Evolutionary conservation across 2,329 filamentous ascomycete species (phyloP), one percentile per base, ranked within the genome.

Genomic region (Stylonectria norvegica): DNA sequence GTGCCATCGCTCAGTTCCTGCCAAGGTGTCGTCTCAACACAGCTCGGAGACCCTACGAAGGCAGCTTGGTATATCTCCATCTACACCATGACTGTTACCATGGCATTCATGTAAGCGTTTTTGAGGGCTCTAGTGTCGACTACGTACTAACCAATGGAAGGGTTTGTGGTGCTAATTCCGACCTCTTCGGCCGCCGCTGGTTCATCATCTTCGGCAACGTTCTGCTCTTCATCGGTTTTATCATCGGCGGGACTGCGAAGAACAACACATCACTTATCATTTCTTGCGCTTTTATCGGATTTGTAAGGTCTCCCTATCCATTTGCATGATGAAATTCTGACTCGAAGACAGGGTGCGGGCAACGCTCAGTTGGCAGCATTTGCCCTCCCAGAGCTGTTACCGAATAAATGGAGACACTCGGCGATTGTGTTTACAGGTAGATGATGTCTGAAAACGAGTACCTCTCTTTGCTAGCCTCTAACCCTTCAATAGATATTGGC

Each of bases 381-480:
- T 50, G 68, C 66, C 6, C 62, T 73, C 6, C 67, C 69, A 5
- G 69, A 72, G 45, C 62, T 74, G 16, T 60, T 74, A 2, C 69
- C 69, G 1, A 72, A 72, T 55, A 73, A 72, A 50, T 72, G 68
- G 67, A 55, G 69, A 38, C 67, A 72, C 47, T 67, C 65, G 20
- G 65, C 62, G 23, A 64, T 71, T 39, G 64, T 67, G 2, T 56
- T 73, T 31, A 68, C 68, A 4, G 44, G 47, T 34, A 29, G 14
- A 22, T 27, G 7, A 8, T 9, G 8, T 15, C 27, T 12, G 12
- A 25, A 25, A 12, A n/a, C n/a, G n/a, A n/a, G n/a, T n/a, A n/a
- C 12, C 22, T 25, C 22, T 12, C 22, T 25, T 8, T 25, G 22
- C 7, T 12, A 7, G 7, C 22, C 12, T 25, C 22, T 5, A 9